Evolutionary conservation across 306 rosid species (phyloP).

Genomic region (Dryas alaskensis): DNA sequence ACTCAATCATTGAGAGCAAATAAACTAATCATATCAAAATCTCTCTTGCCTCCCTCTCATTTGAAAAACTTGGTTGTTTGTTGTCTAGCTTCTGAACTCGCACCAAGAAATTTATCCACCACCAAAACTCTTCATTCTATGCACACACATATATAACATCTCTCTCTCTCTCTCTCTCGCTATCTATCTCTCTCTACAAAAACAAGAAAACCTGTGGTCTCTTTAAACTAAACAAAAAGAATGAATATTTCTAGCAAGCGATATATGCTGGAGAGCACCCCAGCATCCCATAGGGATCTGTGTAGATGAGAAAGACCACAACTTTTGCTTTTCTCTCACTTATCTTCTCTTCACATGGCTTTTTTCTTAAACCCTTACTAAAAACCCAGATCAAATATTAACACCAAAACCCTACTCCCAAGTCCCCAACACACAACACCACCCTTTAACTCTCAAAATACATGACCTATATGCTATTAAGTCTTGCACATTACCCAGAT

Average conservation of each 20-base stretch:
- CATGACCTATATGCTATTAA: not conserved
- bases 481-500: slow-evolving; percentile 6
- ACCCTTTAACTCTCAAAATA: not conserved
- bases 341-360: not conserved
- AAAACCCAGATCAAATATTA: slow-evolving; percentile 38
- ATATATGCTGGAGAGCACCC: slow-evolving; percentile 63
- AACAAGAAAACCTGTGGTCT: slow-evolving; percentile 48
- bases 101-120: too few species aligned
- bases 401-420: not conserved
- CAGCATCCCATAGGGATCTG: slow-evolving; percentile 97
- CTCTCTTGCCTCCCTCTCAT: slow-evolving; percentile 14
- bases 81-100: slow-evolving; percentile 30
- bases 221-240: slow-evolving; percentile 83
- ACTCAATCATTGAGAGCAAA: slow-evolving; percentile 60
- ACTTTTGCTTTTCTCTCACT: slow-evolving; percentile 33
- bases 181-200: slow-evolving; percentile 16
- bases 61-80: slow-evolving; percentile 30
- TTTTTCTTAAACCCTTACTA: slow-evolving; percentile 37
- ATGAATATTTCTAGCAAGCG: slow-evolving; percentile 45
- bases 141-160: slow-evolving; percentile 22
- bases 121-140: slow-evolving; percentile 22
- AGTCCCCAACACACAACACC: not conserved
- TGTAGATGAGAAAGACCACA: slow-evolving; percentile 62
- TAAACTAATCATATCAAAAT: slow-evolving; percentile 51
- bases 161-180: not conserved